Evolutionary conservation across 1,284 basidiomycete genomes (phyloP).

Genomic region (Austroboletus rostrupii): DNA sequence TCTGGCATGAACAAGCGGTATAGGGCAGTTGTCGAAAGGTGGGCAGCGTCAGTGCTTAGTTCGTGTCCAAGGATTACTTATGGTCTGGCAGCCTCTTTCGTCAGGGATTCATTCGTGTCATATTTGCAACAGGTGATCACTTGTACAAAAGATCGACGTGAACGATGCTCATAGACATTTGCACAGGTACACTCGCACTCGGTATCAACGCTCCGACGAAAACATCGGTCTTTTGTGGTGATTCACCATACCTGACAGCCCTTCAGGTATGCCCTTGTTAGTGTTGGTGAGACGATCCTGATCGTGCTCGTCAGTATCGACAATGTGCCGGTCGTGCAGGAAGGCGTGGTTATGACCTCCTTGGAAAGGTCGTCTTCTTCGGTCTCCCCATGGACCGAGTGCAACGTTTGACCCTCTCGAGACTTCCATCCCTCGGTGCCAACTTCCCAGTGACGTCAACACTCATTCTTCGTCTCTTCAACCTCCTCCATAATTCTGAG

Average conservation of each 20-base stretch:
- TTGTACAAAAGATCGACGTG: neutral
- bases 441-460: slow-evolving; percentile 67
- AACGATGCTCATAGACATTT: neutral
- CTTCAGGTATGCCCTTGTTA: slow-evolving; percentile 44
- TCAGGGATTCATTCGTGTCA: slow-evolving; percentile 55
- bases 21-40: slow-evolving; percentile 59
- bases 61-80: neutral
- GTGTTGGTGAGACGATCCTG: slow-evolving; percentile 1
- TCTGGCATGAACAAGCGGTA: slow-evolving; percentile 65
- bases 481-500: slow-evolving; percentile 57
- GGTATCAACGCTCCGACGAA: slow-evolving; percentile 72
- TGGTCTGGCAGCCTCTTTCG: slow-evolving; percentile 48
- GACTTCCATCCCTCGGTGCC: slow-evolving; percentile 57
- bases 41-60: neutral
- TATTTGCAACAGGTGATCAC: slow-evolving; percentile 58
- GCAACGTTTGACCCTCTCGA: slow-evolving; percentile 59
- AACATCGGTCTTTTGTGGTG: slow-evolving; percentile 63
- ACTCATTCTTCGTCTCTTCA: slow-evolving; percentile 58
- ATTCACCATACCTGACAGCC: slow-evolving; percentile 63
- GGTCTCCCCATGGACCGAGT: slow-evolving; percentile 60
- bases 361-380: slow-evolving; percentile 70
- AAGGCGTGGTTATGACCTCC: slow-evolving; percentile 63
- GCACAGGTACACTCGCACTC: slow-evolving; percentile 58
- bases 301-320: slow-evolving; percentile 44
- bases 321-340: slow-evolving; percentile 71